phyloP scores from a whole-genome alignment of 2,329 filamentous ascomycete genomes.

The Colletotrichum horii region DNA sequence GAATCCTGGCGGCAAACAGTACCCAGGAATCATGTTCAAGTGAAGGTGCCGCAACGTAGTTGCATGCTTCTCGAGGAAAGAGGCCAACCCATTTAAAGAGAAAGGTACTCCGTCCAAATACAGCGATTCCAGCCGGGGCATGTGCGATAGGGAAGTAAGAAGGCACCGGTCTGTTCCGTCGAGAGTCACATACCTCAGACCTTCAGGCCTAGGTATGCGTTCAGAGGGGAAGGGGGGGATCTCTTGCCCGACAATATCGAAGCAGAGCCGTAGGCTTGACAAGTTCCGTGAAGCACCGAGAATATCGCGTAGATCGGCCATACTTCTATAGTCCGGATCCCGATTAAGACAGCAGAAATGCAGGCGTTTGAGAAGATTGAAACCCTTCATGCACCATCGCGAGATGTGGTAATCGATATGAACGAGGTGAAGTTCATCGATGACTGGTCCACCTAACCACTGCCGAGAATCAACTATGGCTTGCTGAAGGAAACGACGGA shows the following conservation, averaged over 20 bases:
- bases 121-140: neutral
- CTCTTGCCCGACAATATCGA: neutral
- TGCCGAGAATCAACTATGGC: neutral
- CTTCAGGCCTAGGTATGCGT: neutral
- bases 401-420: neutral
- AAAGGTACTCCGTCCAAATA: neutral
- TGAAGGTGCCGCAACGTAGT: neutral
- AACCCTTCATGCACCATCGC: neutral
- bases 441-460: neutral
- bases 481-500: neutral
- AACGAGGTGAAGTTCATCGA: neutral
- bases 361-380: neutral
- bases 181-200: neutral
- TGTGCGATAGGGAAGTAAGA: neutral
- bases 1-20: neutral
- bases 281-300: neutral
- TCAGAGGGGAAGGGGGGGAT: neutral
- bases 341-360: neutral
- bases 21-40: neutral
- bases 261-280: neutral
- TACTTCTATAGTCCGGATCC: rapidly evolving
- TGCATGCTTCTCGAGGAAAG: neutral
- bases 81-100: neutral
- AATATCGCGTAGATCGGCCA: neutral
- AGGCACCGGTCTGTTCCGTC: neutral